Base-by-base conservation (phyloP, 208 protist genomes). In the Phytomonas francai region DNA sequence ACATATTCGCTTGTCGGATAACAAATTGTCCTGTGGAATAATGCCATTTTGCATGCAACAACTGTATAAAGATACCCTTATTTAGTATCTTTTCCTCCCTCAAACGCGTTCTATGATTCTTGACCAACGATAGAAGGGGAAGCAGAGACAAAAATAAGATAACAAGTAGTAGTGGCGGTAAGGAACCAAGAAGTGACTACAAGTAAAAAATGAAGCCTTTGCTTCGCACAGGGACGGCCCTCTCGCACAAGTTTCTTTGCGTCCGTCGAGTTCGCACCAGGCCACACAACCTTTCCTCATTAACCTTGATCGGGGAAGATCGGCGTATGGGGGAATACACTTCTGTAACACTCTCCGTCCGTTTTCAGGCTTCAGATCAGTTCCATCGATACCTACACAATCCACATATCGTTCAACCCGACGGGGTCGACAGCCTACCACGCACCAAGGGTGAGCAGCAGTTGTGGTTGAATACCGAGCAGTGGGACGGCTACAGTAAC, bases 401-500 rank as follows among this genome's bases (percentile, higher is more conserved):
- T 59, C 84, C 86, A 0, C 84, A 92, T 61, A 83, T 94, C 67
- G 89, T 88, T 22, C 89, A 94, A 73, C 82, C 89, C 5, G 89
- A 94, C 56, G 83, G 85, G 45, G 73, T 95, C 6, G 89, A 92
- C 67, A 67, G 73, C 31, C 73, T 92, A n/a, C 83, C 79, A 0
- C 84, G 85, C 31, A 88, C 81, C 3, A 92, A 92, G 45, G 85
- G 70, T 19, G 86, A 91, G 27, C 89, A 93, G 78, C 86, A 91
- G 77, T 75, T 83, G 74, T 95, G 89, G 89, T 77, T 91, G 36
- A 92, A 95, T 79, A 91, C 83, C 31, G 87, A 95, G 73, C 89
- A 95, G 73, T 95, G 87, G 87, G 75, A 81, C 36, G 89, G 89
- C 11, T 95, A 95, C 80, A 95, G 89, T 61, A 76, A 83, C 16